Percentiles rank a stretch among this genome's conserved stretches.
Conservation (phyloP, 1,284 basidiomycete genomes). For the Coniferiporia sulphurascens region DNA sequence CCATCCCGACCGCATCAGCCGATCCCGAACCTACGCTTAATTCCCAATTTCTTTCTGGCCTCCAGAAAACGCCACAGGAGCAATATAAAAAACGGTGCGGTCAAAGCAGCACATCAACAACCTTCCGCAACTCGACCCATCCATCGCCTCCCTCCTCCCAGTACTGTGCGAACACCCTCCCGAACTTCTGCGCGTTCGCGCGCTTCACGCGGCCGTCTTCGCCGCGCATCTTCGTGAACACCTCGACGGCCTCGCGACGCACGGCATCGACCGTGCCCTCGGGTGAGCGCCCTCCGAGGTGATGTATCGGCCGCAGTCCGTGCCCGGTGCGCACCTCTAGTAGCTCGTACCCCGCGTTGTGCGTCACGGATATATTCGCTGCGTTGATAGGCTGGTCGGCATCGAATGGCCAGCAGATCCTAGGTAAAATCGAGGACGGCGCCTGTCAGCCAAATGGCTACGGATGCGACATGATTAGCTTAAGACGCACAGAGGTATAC, state of each 20-base stretch:
- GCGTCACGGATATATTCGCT: constrained; percentile 20
- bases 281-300: constrained; percentile 1
- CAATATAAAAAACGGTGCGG: no score
- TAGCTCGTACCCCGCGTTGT: constrained; percentile 27
- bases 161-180: neutral
- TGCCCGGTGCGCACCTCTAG: constrained; percentile 25
- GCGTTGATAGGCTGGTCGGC: constrained; percentile 26
- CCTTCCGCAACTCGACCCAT: neutral
- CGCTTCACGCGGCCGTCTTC: constrained; percentile 9
- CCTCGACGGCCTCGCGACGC: neutral
- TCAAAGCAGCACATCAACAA: neutral
- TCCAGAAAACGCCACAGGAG: no score
- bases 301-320: constrained; percentile 21
- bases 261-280: constrained; percentile 6
- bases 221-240: constrained; percentile 3
- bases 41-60: no score
- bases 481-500: constrained; percentile 18
- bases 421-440: neutral
- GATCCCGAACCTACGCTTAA: no score
- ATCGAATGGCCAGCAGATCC: constrained; percentile 27
- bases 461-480: neutral
- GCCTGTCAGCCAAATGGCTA: no score
- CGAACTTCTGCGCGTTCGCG: constrained; percentile 8
- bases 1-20: no score
- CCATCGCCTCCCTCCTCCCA: constrained; percentile 7